Percentiles rank a stretch among this genome's conserved stretches.
phyloP scores from a whole-genome alignment of 495 filamentous ascomycete genomes.

The Penicillium cataractarum region DNA sequence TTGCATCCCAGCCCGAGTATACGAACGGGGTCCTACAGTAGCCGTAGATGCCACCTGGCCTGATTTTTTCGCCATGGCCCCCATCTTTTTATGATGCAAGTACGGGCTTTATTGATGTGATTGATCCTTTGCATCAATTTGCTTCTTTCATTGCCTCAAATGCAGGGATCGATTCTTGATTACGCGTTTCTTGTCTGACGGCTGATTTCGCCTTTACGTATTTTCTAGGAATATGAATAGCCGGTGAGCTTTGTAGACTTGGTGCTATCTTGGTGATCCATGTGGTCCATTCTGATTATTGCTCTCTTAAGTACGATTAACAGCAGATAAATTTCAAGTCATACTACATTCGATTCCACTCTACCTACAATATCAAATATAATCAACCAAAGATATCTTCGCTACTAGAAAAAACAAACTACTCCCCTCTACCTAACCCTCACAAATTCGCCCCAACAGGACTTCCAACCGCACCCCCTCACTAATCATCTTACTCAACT shows the following conservation, averaged over 20 bases:
- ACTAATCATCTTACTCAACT: conserved; percentile 26
- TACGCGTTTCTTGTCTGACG: no score
- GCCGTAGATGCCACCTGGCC: neutral
- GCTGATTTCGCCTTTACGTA: no score
- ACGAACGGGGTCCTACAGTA: neutral
- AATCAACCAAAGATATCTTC: neutral
- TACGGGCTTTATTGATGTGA: neutral
- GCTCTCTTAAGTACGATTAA: no score
- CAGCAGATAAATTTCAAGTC: no score
- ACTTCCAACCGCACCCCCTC: neutral
- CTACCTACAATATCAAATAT: neutral
- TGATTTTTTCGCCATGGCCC: neutral
- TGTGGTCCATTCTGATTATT: no score
- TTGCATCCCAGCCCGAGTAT: no score
- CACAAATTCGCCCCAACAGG: conserved; percentile 3
- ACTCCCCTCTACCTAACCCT: neutral
- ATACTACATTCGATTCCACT: no score
- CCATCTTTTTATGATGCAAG: neutral
- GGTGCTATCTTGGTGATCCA: no score
- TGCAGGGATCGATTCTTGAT: neutral
- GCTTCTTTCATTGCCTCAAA: no score
- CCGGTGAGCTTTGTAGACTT: no score
- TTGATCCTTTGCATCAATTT: neutral
- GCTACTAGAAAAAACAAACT: neutral
- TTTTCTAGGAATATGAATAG: no score